phyloP scores from a whole-genome alignment of 2,329 filamentous ascomycete species.

The Cladosporium colombiae region DNA sequence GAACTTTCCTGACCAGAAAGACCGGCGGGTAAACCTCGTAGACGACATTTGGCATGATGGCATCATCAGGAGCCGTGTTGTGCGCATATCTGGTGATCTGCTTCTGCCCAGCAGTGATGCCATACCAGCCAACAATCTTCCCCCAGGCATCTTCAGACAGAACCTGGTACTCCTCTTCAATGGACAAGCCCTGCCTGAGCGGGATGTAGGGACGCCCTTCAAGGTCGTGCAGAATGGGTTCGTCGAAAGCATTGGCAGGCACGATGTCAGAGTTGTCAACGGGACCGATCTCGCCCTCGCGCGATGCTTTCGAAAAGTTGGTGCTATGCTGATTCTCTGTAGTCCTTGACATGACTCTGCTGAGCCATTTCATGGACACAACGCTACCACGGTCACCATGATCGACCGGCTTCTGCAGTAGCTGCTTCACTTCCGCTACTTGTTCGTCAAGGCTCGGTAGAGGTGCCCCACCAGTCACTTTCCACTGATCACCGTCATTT shows the following conservation, averaged over 20 bases:
- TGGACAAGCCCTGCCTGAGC: slow-evolving; percentile 65
- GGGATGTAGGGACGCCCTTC: slow-evolving; percentile 60
- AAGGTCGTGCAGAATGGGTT: slow-evolving; percentile 29
- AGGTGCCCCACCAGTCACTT: background rate
- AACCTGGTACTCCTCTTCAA: slow-evolving; percentile 72
- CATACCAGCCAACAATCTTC: slow-evolving; percentile 79
- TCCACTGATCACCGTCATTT: slow-evolving; percentile 7
- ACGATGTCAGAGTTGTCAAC: slow-evolving; percentile 87
- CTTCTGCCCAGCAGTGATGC: slow-evolving; percentile 66
- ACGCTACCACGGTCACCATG: slow-evolving; percentile 77
- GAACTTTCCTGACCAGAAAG: slow-evolving; percentile 80
- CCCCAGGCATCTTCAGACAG: slow-evolving; percentile 82
- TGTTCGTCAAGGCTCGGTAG: slow-evolving; percentile 59
- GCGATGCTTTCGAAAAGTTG: slow-evolving; percentile 59
- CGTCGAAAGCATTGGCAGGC: slow-evolving; percentile 32
- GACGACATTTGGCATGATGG: slow-evolving; percentile 64
- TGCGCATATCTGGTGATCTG: slow-evolving; percentile 76
- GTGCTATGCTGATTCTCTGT: slow-evolving; percentile 58
- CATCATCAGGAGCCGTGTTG: slow-evolving; percentile 65
- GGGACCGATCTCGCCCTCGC: slow-evolving; percentile 69
- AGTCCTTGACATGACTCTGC: slow-evolving; percentile 67
- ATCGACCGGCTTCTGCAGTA: slow-evolving; percentile 58
- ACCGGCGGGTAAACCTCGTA: slow-evolving; percentile 85
- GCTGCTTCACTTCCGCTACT: slow-evolving; percentile 68
- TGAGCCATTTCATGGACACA: slow-evolving; percentile 78